phyloP scores from a whole-genome alignment of 2,329 filamentous ascomycete genomes.

The Fusarium pininemorale region DNA sequence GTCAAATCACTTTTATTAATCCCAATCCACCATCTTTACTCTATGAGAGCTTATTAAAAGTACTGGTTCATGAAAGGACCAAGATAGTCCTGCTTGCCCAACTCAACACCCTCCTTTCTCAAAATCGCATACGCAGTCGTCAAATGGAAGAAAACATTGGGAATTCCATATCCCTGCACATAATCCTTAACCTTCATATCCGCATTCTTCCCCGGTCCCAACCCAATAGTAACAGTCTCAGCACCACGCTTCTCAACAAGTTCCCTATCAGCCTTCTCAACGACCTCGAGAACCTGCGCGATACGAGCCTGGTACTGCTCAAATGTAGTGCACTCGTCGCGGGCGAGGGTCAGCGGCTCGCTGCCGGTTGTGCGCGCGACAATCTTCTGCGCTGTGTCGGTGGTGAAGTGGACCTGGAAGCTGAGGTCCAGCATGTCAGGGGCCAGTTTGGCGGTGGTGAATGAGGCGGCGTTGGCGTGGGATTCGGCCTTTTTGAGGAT shows the following conservation, averaged over 20 bases:
- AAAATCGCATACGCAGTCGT: slow-evolving; percentile 68
- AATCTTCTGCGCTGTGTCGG: slow-evolving; percentile 46
- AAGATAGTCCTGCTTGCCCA: slow-evolving; percentile 69
- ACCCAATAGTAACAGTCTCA: slow-evolving; percentile 43
- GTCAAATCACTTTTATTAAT: slow-evolving; percentile 13
- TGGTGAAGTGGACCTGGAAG: slow-evolving; percentile 51
- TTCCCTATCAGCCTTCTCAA: slow-evolving; percentile 48
- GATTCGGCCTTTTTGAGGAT: slow-evolving; percentile 51
- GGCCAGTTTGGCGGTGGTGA: slow-evolving; percentile 47
- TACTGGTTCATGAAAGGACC: slow-evolving; percentile 45
- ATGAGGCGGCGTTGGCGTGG: slow-evolving; percentile 44
- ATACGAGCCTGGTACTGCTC: slow-evolving; percentile 50
- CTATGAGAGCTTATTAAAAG: slow-evolving; percentile 5
- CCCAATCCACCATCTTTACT: neutral
- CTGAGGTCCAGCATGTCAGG: slow-evolving; percentile 56
- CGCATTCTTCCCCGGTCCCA: slow-evolving; percentile 44
- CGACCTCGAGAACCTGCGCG: slow-evolving; percentile 39
- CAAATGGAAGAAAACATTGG: slow-evolving; percentile 73
- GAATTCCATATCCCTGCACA: slow-evolving; percentile 58
- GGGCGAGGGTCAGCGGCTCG: slow-evolving; percentile 38
- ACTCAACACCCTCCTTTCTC: slow-evolving; percentile 66
- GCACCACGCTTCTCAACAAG: slow-evolving; percentile 46
- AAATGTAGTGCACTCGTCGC: slow-evolving; percentile 46
- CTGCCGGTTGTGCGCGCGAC: slow-evolving; percentile 47
- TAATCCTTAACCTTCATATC: slow-evolving; percentile 51